phyloP scores from a whole-genome alignment of 441 rosid genomes.

The Syzygium syzygioides region DNA sequence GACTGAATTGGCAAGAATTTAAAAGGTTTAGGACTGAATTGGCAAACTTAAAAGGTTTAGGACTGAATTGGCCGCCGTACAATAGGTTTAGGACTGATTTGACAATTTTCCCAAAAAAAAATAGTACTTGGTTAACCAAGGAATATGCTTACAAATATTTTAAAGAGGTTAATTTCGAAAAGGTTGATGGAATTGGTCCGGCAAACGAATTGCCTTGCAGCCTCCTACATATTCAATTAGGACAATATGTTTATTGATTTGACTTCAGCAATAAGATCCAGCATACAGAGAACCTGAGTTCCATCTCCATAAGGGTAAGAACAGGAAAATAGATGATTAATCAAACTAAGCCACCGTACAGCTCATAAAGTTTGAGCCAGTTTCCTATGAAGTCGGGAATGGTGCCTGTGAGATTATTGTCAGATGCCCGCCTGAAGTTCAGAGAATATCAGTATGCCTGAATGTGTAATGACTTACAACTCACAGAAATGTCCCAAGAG shows the following conservation, averaged over 20 bases:
- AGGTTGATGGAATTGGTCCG: background rate
- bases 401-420: slow-evolving; percentile 13
- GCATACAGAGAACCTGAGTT: too few species aligned
- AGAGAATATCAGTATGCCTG: background rate
- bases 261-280: too few species aligned
- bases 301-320: too few species aligned
- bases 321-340: background rate
- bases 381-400: slow-evolving; percentile 33
- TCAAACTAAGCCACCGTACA: background rate
- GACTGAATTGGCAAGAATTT: too few species aligned
- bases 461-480: background rate
- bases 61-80: too few species aligned
- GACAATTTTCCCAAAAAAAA: too few species aligned
- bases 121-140: background rate
- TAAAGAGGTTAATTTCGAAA: background rate
- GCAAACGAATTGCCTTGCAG: background rate
- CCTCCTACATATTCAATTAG: background rate
- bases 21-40: too few species aligned
- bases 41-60: too few species aligned
- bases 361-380: slow-evolving; percentile 13
- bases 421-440: slow-evolving; percentile 22
- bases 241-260: background rate
- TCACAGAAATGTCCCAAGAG: background rate
- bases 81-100: too few species aligned
- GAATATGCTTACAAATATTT: background rate